Percentiles rank a stretch among this genome's conserved stretches.
Conservation (phyloP, 495 filamentous ascomycete species). For the Hyaloscypha finlandica region DNA sequence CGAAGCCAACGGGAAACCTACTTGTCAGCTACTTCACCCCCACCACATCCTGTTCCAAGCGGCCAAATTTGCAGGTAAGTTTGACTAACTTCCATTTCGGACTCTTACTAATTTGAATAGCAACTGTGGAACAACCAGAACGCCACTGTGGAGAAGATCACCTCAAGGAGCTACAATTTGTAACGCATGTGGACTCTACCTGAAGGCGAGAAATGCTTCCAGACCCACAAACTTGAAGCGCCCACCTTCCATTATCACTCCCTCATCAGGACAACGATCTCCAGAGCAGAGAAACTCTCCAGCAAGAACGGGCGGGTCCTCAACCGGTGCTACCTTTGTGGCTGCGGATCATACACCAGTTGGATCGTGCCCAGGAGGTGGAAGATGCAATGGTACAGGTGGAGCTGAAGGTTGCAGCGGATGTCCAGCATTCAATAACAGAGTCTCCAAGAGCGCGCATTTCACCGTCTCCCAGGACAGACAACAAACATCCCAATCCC, state of each 20-base stretch:
- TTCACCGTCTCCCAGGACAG: constrained; percentile 46
- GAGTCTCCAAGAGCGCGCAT: constrained; percentile 84
- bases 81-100: neutral
- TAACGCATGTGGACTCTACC: constrained; percentile 95
- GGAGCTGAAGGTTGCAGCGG: constrained; percentile 95
- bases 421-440: constrained; percentile 96
- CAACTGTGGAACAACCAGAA: constrained; percentile 92
- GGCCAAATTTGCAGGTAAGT: constrained; percentile 60
- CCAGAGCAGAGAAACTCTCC: constrained; percentile 44
- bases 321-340: constrained; percentile 70
- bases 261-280: constrained; percentile 6
- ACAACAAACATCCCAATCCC: constrained; percentile 3
- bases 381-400: constrained; percentile 94
- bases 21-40: constrained; percentile 4
- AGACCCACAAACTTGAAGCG: constrained; percentile 88
- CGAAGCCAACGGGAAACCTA: constrained; percentile 19
- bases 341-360: constrained; percentile 67
- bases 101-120: constrained; percentile 45
- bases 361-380: constrained; percentile 94
- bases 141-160: constrained; percentile 92
- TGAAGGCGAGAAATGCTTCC: constrained; percentile 87
- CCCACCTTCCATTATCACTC: constrained; percentile 29
- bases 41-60: constrained; percentile 17
- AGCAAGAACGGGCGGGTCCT: constrained; percentile 37
- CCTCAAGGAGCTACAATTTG: constrained; percentile 93